A percentile compares a stretch with the other conserved stretches of the same genome.
Evolutionary conservation across 306 rosid genomes (phyloP).

Genomic region (Morella rubra): DNA sequence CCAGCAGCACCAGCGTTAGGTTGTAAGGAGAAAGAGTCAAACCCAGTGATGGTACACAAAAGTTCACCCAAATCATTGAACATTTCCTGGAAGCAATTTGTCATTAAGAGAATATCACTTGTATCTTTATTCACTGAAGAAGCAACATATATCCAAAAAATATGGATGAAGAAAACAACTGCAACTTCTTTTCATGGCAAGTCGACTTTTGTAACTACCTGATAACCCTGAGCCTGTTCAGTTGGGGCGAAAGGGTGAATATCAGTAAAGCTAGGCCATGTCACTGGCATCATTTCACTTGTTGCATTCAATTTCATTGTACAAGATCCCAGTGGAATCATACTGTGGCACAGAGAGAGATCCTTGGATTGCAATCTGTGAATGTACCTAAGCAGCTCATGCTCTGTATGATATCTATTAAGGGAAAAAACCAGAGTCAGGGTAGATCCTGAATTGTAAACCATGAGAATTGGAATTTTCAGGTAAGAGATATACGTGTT

Average conservation of each 20-base stretch:
- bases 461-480: slow-evolving; percentile 17
- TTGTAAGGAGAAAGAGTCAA: slow-evolving; percentile 98
- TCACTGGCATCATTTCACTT: slow-evolving; percentile 98
- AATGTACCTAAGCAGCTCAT: slow-evolving; percentile 86
- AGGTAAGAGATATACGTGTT: slow-evolving; percentile 58
- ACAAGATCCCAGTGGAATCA: slow-evolving; percentile 98
- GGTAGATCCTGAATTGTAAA: slow-evolving; percentile 26
- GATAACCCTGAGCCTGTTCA: slow-evolving; percentile 91
- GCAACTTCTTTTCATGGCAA: background rate
- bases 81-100: slow-evolving; percentile 74
- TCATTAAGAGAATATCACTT: slow-evolving; percentile 17
- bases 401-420: slow-evolving; percentile 91
- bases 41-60: slow-evolving; percentile 84
- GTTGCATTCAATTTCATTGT: slow-evolving; percentile 99
- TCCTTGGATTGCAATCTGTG: slow-evolving; percentile 82
- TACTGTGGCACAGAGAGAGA: slow-evolving; percentile 94
- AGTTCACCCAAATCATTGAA: slow-evolving; percentile 80
- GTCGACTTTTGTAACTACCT: slow-evolving; percentile 47
- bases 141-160: slow-evolving; percentile 22
- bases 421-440: slow-evolving; percentile 26
- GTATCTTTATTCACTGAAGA: slow-evolving; percentile 35
- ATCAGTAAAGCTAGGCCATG: slow-evolving; percentile 82
- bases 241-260: slow-evolving; percentile 94
- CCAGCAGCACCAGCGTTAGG: slow-evolving; percentile 99
- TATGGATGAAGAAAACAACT: slow-evolving; percentile 15